Evolutionary conservation across 139 green algal genomes (phyloP), one percentile per base, ranked within the genome.

Genomic region (Micractinium sp.): DNA sequence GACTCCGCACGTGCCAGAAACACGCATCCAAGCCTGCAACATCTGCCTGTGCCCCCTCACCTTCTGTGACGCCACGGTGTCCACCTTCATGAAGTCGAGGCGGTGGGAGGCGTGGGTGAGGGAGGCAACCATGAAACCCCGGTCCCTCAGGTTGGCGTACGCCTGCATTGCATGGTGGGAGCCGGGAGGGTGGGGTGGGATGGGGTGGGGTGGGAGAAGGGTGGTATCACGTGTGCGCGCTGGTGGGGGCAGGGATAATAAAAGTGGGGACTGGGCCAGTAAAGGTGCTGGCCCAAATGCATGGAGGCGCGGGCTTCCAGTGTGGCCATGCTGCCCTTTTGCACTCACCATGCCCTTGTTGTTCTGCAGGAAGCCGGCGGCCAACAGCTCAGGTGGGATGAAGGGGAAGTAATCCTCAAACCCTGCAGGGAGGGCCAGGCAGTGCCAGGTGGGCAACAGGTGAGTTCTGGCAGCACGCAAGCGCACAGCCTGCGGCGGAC

Each of bases 81-180:
- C 39, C 33, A 80, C 16, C 35, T 80, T 80, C 33, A 80, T 36
- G n/a, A 53, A 47, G n/a, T 80, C 74, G n/a, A 80, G 16, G 74
- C 16, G 35, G 35, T 80, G 74, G n/a, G 33, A 47, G 9, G 25
- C 29, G n/a, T 47, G 16, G 33, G 74, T 80, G n/a, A 80, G 33
- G 1, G 74, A 47, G 74, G 41, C 74, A n/a, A 80, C n/a, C 74
- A 80, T 80, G 74, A 80, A 80, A n/a, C 74, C 74, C 33, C 41
- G 39, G 74, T 80, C 74, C 74, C 41, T 18, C 14, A 47, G 39
- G 74, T 80, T 80, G 74, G 29, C 35, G 33, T 47, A 80, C 33
- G 41, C 74, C 74, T 80, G 74, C 74, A 38, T 13, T 18, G 25
- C 20, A 75, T 29, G 14, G 23, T 38, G 71, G 29, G 71, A 13